These are phyloP conservation scores for Colletotrichum salicis DNA, from an alignment of 2,329 filamentous ascomycete species.

Conservation along the genomic window DNA sequence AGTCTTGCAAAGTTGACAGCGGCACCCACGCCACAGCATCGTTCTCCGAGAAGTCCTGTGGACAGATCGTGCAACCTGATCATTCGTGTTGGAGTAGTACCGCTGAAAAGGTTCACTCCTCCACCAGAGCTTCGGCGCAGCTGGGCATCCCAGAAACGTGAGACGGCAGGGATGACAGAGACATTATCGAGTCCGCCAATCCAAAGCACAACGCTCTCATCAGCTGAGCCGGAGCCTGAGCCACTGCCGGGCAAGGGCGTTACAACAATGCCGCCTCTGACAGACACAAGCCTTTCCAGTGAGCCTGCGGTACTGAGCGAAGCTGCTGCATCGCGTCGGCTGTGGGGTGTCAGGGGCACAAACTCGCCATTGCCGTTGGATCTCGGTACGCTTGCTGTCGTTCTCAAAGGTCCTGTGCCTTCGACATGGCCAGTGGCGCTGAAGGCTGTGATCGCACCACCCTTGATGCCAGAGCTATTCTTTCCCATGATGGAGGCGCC, in stretches of 20 bases:
- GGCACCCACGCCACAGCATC: constrained; percentile 62
- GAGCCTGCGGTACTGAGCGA: constrained; percentile 55
- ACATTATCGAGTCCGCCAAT: constrained; percentile 66
- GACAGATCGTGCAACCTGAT: constrained; percentile 63
- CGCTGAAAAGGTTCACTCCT: constrained; percentile 66
- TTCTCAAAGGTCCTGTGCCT: constrained; percentile 65
- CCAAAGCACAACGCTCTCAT: constrained; percentile 68
- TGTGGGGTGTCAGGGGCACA: constrained; percentile 73
- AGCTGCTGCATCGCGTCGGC: constrained; percentile 63
- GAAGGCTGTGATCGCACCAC: constrained; percentile 68
- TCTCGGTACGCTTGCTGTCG: constrained; percentile 19
- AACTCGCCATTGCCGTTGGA: constrained; percentile 58
- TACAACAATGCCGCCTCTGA: constrained; percentile 64
- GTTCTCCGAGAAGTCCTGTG: constrained; percentile 66
- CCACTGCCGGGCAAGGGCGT: constrained; percentile 53
- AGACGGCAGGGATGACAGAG: constrained; percentile 64
- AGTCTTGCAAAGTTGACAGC: constrained; percentile 50
- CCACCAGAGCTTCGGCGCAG: constrained; percentile 61
- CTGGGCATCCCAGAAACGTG: constrained; percentile 70
- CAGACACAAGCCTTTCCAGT: constrained; percentile 61
- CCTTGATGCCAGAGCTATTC: constrained; percentile 62
- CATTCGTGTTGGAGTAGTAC: constrained; percentile 65
- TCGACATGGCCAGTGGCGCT: constrained; percentile 69
- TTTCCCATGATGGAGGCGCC: constrained; percentile 60
- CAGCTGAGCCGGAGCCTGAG: constrained; percentile 55